Evolutionary conservation across 345 rosid species (phyloP).

Genomic region (Aquilaria yunnanensis): DNA sequence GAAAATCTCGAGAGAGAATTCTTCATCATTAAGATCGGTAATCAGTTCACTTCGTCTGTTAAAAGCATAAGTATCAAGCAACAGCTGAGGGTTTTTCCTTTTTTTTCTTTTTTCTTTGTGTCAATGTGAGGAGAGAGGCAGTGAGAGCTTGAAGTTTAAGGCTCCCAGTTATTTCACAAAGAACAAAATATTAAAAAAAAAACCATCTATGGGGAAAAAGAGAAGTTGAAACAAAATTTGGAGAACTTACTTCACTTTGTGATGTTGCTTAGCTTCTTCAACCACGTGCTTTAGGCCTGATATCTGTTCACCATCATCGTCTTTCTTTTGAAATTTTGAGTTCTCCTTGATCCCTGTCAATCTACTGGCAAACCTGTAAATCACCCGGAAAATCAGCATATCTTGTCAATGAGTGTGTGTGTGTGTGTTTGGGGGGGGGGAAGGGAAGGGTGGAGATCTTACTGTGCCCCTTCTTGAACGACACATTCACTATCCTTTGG

Average conservation of each 20-base stretch:
- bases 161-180: too few relatives aligned
- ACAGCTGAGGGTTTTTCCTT: too few relatives aligned
- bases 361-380: constrained; percentile 81
- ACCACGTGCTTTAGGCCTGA: constrained; percentile 72
- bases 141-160: too few relatives aligned
- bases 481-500: constrained; percentile 50
- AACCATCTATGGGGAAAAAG: too few relatives aligned
- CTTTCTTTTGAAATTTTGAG: constrained; percentile 65
- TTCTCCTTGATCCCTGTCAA: constrained; percentile 93
- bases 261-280: constrained; percentile 70
- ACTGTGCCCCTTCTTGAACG: constrained; percentile 99
- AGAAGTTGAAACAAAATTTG: background rate
- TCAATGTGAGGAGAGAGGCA: too few relatives aligned
- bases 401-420: background rate
- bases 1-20: too few relatives aligned
- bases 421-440: background rate
- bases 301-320: constrained; percentile 34
- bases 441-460: constrained; percentile 29
- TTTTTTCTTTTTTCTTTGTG: too few relatives aligned
- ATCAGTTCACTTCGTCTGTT: too few relatives aligned
- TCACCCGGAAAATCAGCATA: constrained; percentile 1
- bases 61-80: too few relatives aligned
- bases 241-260: constrained; percentile 70
- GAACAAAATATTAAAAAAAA: too few relatives aligned
- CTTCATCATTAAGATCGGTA: too few relatives aligned